Base-by-base conservation (phyloP, 305 asterid genomes). In the Fraxinus velutina region DNA sequence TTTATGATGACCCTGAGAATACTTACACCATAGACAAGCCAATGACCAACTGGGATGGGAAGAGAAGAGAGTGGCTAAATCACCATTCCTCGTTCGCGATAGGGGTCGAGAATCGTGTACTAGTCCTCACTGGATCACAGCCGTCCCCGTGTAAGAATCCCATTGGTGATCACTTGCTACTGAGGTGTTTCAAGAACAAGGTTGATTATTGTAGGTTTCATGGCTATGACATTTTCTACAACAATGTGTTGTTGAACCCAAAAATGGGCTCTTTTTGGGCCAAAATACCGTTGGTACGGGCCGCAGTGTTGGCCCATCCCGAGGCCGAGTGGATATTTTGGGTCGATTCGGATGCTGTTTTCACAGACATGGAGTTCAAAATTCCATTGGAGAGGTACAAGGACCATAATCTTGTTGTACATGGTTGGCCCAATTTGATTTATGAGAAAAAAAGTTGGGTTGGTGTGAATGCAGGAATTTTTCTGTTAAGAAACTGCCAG, bases 261-360 rank as follows among this genome's bases (percentile, higher is more conserved):
- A 77, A 86, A 62, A 92, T 92, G 97, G 81, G 80, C 1, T 90
- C 91, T 0, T 90, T 47, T 52, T 92, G 97, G 97, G 91, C 94
- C 4, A 93, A 93, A 70, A 89, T 92, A 3, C 94, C 97, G 19
- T 27, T 90, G 1, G 79, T 90, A 62, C 83, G 91, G 81, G 93
- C 93, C 3, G 88, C 96, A 0, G 92, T 93, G 97, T n/a, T 93
- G 84, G 93, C 96, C 68, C 93, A 90, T 32, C 97, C 97, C 7
- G 93, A 92, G 37, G 78, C 78, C 5, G 97, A 92, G 85, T 93
- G 97, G 97, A 33, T 93, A 17, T 82, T 89, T 62, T 93, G 97
- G 97, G 33, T 93, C 32, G 97, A 93, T 36, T 92, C 97, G 1
- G 97, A 93, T 66, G 96, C 97, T 0, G 89, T 92, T 1, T 92